A percentile compares a stretch with the other conserved stretches of the same genome.
These are phyloP conservation scores for Collybia nuda DNA, from an alignment of 768 basidiomycete genomes.

Conservation along the genomic window DNA sequence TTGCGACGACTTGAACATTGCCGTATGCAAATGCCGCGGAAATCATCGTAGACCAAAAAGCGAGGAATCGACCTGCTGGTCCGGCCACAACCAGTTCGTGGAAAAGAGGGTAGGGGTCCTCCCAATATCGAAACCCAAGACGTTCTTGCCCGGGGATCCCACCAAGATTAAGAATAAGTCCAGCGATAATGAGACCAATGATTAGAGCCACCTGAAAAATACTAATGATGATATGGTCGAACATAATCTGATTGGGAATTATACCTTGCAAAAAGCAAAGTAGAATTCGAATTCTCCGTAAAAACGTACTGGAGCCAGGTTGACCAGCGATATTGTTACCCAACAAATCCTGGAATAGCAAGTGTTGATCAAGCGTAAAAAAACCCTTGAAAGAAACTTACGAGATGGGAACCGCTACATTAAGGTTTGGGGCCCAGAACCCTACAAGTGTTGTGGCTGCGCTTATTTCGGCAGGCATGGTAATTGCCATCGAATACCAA, in stretches of 20 bases:
- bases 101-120: conserved; percentile 24
- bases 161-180: conserved; percentile 48
- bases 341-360: conserved; percentile 25
- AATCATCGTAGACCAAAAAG: conserved; percentile 34
- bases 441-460: conserved; percentile 50
- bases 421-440: conserved; percentile 27
- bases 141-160: conserved; percentile 43
- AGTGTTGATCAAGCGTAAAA: neutral
- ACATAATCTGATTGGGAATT: neutral
- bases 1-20: conserved; percentile 51
- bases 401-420: conserved; percentile 24
- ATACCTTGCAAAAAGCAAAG: conserved; percentile 37
- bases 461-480: conserved; percentile 50
- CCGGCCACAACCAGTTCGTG: conserved; percentile 22
- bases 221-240: conserved; percentile 26
- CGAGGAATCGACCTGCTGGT: conserved; percentile 54
- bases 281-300: conserved; percentile 60
- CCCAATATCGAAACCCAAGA: conserved; percentile 50
- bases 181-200: conserved; percentile 30
- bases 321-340: conserved; percentile 30
- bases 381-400: conserved; percentile 12
- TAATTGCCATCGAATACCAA: conserved; percentile 39
- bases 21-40: conserved; percentile 63
- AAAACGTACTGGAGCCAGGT: conserved; percentile 39
- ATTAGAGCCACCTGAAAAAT: conserved; percentile 39